Base-by-base conservation (phyloP, 495 filamentous ascomycete genomes). In the Talaromyces liani region DNA sequence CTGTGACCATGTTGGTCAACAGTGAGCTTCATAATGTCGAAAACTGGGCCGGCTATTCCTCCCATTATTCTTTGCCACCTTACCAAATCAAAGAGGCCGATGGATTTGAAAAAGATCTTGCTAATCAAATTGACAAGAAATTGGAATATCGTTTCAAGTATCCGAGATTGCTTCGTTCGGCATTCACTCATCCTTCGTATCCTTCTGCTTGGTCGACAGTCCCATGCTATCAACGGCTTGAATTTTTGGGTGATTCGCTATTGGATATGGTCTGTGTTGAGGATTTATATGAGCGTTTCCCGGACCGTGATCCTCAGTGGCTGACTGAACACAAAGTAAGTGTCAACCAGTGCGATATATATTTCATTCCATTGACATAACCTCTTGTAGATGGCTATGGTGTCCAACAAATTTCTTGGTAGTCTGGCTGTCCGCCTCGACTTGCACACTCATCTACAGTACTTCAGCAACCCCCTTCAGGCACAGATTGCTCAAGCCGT, bases 401-500 rank as follows among this genome's bases (percentile, higher is more conserved):
- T 94, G 2, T 96, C 92, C 14, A 98, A 98, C 77, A 93, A 92
- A 64, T 98, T 97, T 69, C 79, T 97, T 0, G 93, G 90, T 12
- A 89, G 89, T 22, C 71, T 98, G 6, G 87, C 88, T 65, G 91
- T 93, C 12, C 80, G 82, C 27, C 80, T 98, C 0, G 85, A 82
- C 2, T 88, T 97, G 45, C 88, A 97, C 68, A 83, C 75, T 47
- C 87, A 93, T 70, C 76, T 98, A 20, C 79, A 85, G 25, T 79
- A 85, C 56, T 86, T 86, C 69, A 83, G 84, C 29, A 69, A 76
- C 2, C 68, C 77, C 0, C 64, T 96, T 8, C 83, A 87, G 63
- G 76, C 73, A 12, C 84, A 88, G 39, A 88, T 96, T 47, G 70
- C 73, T 12, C 81, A 87, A 24, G 97, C 93, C 68, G 89, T 85